A percentile compares a stretch with the other conserved stretches of the same genome.
These are phyloP conservation scores for Fusarium newnesense DNA, from an alignment of 2,329 filamentous ascomycete species.

Conservation along the genomic window DNA sequence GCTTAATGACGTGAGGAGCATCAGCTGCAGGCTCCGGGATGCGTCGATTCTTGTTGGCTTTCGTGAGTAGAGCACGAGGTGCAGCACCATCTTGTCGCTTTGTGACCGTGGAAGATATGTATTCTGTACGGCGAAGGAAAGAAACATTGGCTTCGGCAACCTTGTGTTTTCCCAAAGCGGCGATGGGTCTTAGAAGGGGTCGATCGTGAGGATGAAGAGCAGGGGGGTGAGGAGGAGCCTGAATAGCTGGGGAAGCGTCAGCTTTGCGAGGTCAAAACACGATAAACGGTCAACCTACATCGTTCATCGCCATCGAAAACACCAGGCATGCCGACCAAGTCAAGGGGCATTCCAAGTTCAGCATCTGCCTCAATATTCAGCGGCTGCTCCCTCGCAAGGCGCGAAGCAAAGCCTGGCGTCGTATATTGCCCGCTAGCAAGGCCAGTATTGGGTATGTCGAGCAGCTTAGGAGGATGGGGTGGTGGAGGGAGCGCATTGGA, in stretches of 20 bases:
- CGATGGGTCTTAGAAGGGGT: conserved; percentile 82
- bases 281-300: conserved; percentile 62
- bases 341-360: conserved; percentile 96
- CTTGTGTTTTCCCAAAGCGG: conserved; percentile 86
- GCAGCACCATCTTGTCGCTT: conserved; percentile 62
- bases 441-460: conserved; percentile 95
- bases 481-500: conserved; percentile 96
- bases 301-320: conserved; percentile 96
- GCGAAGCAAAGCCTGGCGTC: conserved; percentile 87
- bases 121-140: conserved; percentile 95
- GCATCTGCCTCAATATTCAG: conserved; percentile 97
- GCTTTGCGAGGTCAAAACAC: neutral
- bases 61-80: conserved; percentile 50
- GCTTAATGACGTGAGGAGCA: conserved; percentile 73
- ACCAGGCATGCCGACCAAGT: conserved; percentile 92
- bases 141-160: conserved; percentile 82
- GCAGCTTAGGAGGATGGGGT: conserved; percentile 92
- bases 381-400: conserved; percentile 89
- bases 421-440: conserved; percentile 89
- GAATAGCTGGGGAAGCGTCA: conserved; percentile 72
- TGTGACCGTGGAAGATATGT: conserved; percentile 75
- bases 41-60: conserved; percentile 48
- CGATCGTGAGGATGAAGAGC: conserved; percentile 85
- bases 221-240: conserved; percentile 77
- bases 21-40: conserved; percentile 70